phyloP scores from a whole-genome alignment of 2,329 filamentous ascomycete species.

The Fusarium miscanthi region DNA sequence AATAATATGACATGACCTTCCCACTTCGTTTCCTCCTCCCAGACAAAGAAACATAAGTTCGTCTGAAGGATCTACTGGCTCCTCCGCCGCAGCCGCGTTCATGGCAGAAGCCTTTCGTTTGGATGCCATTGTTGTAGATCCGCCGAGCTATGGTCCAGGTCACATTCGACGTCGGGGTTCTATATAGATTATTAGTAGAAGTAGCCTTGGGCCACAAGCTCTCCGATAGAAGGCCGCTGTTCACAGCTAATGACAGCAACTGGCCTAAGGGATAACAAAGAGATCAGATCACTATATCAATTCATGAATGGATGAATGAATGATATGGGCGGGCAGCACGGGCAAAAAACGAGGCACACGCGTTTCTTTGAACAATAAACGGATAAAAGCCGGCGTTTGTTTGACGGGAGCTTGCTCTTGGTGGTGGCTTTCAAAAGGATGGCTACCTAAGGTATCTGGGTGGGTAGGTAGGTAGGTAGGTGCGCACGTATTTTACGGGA shows the following conservation, averaged over 20 bases:
- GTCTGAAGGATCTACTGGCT: constrained; percentile 91
- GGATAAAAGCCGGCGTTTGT: constrained; percentile 44
- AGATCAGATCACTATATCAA: neutral
- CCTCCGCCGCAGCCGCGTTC: constrained; percentile 74
- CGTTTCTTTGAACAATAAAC: constrained; percentile 25
- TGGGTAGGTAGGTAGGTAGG: no score
- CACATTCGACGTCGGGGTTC: constrained; percentile 31
- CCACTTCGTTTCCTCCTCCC: constrained; percentile 96
- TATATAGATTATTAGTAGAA: constrained; percentile 29
- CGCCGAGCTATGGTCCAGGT: constrained; percentile 27
- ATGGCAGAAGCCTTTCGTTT: constrained; percentile 90
- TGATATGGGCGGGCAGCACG: constrained; percentile 21
- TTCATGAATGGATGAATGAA: neutral
- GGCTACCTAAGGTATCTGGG: neutral
- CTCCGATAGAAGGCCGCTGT: constrained; percentile 10
- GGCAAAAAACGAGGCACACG: constrained; percentile 37
- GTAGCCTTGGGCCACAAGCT: constrained; percentile 4
- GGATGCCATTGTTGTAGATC: constrained; percentile 75
- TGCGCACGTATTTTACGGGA: neutral
- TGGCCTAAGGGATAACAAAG: neutral
- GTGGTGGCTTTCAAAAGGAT: neutral
- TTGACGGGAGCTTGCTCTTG: neutral
- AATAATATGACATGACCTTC: constrained; percentile 95
- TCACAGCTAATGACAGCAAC: constrained; percentile 17
- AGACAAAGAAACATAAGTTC: constrained; percentile 94